Evolutionary conservation across 345 rosid genomes (phyloP), one percentile per base, ranked within the genome.

Genomic region (Syzygium aqueum): DNA sequence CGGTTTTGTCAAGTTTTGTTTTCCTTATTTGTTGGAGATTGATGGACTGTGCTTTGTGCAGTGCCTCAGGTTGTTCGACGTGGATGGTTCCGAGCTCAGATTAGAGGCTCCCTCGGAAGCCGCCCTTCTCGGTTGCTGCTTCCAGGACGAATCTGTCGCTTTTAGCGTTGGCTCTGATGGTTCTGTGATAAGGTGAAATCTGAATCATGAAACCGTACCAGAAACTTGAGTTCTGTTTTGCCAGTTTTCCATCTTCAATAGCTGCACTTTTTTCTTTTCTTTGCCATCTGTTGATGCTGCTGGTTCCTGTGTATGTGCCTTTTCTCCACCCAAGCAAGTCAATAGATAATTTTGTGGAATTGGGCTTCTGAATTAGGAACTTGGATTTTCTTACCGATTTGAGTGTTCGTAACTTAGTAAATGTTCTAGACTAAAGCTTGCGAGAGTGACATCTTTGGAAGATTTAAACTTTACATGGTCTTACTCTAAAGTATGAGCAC

Each of bases 51-150:
- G 80, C 25, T 7, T 65, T n/a, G 30, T 78, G 84, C 86, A 93
- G 95, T 90, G 90, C 89, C 94, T 97, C 89, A 90, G 99, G 87
- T 89, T 97, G 90, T 95, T 94, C 85, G 94, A 95, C 85, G 99
- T 94, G 87, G 98, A 94, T 85, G 89, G 90, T 77, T 92, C 92
- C 85, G 84, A 87, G 88, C 93, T 95, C 50, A 92, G 92, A 84
- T 87, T 92, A 3, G 93, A 94, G 85, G 89, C 94, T 84, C 88
- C 92, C 54, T 89, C 92, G 9, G 88, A 87, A 3, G 94, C 95
- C 52, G 93, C 98, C 16, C 96, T 97, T 87, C 96, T 97, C 52
- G 95, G 96, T 89, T 97, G 97, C 78, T 97, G 98, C 87, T 97
- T 94, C 90, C 93, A 88, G 87, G 88, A 88, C 21, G 98, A 95